Evolutionary conservation across 495 filamentous ascomycete species (phyloP).

Genomic region (Stereocaulon alpinum): DNA sequence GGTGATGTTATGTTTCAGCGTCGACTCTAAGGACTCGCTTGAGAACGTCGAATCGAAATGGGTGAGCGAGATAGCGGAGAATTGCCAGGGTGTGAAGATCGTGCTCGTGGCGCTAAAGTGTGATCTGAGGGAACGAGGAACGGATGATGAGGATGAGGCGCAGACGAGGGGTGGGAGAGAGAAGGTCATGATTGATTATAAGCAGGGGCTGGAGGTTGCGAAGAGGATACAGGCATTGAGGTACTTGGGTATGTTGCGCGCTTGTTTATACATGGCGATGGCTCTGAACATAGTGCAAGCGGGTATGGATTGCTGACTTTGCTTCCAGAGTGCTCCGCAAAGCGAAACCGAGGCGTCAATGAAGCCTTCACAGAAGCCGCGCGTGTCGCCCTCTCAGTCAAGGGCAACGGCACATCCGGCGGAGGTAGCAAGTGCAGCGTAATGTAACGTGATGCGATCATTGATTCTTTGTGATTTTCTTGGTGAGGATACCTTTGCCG

Average conservation of each 20-base stretch:
- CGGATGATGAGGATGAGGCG: slow-evolving; percentile 49
- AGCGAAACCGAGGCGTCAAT: slow-evolving; percentile 93
- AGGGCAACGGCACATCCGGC: slow-evolving; percentile 37
- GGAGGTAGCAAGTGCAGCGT: slow-evolving; percentile 45
- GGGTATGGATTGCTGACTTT: no score
- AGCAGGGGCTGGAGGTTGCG: slow-evolving; percentile 86
- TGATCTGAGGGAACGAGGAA: slow-evolving; percentile 69
- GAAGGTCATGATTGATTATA: slow-evolving; percentile 75
- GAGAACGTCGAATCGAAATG: slow-evolving; percentile 98
- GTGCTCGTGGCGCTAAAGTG: slow-evolving; percentile 97
- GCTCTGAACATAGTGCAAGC: no score
- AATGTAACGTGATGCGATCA: slow-evolving; percentile 45
- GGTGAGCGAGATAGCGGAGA: slow-evolving; percentile 95
- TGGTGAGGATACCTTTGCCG: neutral
- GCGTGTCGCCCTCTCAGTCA: slow-evolving; percentile 88
- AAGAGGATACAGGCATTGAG: slow-evolving; percentile 78
- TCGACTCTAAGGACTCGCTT: slow-evolving; percentile 89
- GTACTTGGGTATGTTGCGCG: slow-evolving; percentile 60
- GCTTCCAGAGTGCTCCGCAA: slow-evolving; percentile 79
- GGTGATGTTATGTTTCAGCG: slow-evolving; percentile 97
- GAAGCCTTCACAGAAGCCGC: slow-evolving; percentile 98
- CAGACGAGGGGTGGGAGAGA: slow-evolving; percentile 28
- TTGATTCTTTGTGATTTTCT: neutral
- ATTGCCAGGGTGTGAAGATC: slow-evolving; percentile 87
- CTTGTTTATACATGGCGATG: no score